These are phyloP conservation scores for Magnusiomyces clavatus DNA, from an alignment of 1,139 yeast genomes.

Conservation along the genomic window DNA sequence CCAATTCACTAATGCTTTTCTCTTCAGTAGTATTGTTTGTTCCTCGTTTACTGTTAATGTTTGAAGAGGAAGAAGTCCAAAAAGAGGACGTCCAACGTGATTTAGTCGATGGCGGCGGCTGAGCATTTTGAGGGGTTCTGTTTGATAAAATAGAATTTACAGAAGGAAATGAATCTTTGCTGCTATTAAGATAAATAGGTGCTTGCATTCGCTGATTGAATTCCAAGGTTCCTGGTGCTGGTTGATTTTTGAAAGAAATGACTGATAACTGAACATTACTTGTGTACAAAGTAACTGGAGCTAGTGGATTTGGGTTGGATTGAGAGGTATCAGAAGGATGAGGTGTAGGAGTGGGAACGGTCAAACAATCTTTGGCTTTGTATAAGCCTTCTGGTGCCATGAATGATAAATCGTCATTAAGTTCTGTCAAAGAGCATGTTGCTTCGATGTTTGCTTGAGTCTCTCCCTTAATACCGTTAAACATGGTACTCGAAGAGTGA, in stretches of 20 bases:
- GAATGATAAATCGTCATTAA: slow-evolving; percentile 20
- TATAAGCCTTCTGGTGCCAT: slow-evolving; percentile 30
- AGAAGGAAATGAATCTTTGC: too few species aligned
- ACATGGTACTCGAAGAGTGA: slow-evolving; percentile 8
- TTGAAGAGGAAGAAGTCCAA: slow-evolving; percentile 1
- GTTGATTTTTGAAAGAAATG: slow-evolving; percentile 12
- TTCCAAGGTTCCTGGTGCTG: slow-evolving; percentile 11
- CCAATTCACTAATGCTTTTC: too few species aligned
- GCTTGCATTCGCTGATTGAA: not conserved
- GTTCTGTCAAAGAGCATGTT: slow-evolving; percentile 21
- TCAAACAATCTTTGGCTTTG: slow-evolving; percentile 26
- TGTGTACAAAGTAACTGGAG: slow-evolving; percentile 29
- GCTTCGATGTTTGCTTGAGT: slow-evolving; percentile 24
- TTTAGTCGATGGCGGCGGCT: not conserved
- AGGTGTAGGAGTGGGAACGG: slow-evolving; percentile 31
- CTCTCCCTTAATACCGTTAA: slow-evolving; percentile 6
- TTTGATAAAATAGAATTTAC: too few species aligned
- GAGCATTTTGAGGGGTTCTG: too few species aligned
- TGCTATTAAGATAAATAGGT: too few species aligned
- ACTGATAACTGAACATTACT: slow-evolving; percentile 23
- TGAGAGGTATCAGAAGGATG: slow-evolving; percentile 34
- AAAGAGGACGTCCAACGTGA: slow-evolving; percentile 2
- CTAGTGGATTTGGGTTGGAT: slow-evolving; percentile 30
- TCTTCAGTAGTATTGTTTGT: too few species aligned
- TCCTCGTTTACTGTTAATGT: not conserved